These are phyloP conservation scores for Sabuloglossum arenarium DNA, from an alignment of 495 filamentous ascomycete genomes.

Conservation along the genomic window DNA sequence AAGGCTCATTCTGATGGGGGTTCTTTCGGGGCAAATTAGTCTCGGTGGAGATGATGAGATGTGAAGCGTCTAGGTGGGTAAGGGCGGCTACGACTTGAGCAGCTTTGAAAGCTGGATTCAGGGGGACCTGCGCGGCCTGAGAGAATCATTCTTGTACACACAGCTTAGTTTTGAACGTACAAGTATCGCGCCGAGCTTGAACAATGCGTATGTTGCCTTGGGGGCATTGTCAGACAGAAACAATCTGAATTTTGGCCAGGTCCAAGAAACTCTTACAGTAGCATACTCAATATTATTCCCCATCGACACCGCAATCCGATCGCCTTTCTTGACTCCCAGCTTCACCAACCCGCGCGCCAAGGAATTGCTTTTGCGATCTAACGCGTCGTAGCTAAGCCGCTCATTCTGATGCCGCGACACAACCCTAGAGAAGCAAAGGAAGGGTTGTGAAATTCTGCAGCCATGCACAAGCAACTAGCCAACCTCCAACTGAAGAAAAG, in stretches of 20 bases:
- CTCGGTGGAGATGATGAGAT: slow-evolving; percentile 68
- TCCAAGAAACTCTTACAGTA: slow-evolving; percentile 24
- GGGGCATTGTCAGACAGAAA: neutral
- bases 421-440: slow-evolving; percentile 29
- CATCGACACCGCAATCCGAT: slow-evolving; percentile 66
- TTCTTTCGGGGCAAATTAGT: slow-evolving; percentile 68
- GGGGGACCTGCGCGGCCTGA: slow-evolving; percentile 36
- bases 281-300: slow-evolving; percentile 76
- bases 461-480: too few relatives aligned
- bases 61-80: slow-evolving; percentile 47
- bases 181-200: slow-evolving; percentile 80
- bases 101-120: slow-evolving; percentile 81
- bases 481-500: neutral
- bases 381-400: slow-evolving; percentile 46
- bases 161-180: slow-evolving; percentile 21
- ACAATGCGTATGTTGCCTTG: slow-evolving; percentile 62
- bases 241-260: slow-evolving; percentile 6
- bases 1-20: slow-evolving; percentile 51
- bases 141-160: neutral
- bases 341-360: slow-evolving; percentile 54
- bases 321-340: slow-evolving; percentile 62
- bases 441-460: slow-evolving; percentile 1
- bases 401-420: slow-evolving; percentile 41
- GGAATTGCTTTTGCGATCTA: slow-evolving; percentile 57
- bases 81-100: slow-evolving; percentile 60